Evolutionary conservation across 2,329 filamentous ascomycete genomes (phyloP).

Genomic region (Trichoderma atrobrunneum): DNA sequence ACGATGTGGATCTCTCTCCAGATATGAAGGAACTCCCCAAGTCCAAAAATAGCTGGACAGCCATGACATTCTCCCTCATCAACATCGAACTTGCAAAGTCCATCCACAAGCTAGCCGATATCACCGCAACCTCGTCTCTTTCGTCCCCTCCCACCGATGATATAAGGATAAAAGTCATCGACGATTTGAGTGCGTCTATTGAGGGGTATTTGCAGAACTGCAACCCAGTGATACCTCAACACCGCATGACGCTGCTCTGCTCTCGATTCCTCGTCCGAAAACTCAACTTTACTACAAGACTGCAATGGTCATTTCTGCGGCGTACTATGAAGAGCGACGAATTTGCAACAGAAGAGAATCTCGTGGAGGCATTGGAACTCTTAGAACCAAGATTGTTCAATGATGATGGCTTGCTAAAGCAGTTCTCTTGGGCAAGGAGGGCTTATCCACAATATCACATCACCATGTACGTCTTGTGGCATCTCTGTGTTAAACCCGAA

Average conservation of each 20-base stretch:
- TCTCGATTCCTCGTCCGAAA: not conserved
- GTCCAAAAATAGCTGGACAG: not conserved
- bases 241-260: not conserved
- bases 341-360: not conserved
- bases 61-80: not conserved
- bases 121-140: not conserved
- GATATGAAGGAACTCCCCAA: not conserved
- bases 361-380: not conserved
- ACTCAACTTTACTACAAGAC: not conserved
- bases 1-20: not conserved
- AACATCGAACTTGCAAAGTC: not conserved
- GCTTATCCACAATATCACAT: not conserved
- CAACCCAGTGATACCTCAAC: not conserved
- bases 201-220: not conserved
- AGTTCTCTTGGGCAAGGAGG: not conserved
- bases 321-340: not conserved
- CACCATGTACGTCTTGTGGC: not conserved
- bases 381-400: not conserved
- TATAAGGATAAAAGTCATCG: not conserved
- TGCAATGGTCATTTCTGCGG: not conserved
- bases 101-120: not conserved
- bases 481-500: not conserved
- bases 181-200: not conserved
- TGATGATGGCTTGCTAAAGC: not conserved
- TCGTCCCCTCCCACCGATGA: not conserved